A percentile compares a stretch with the other conserved stretches of the same genome.
These are phyloP conservation scores for Phytophthora colocasiae DNA, from an alignment of 352 stramenopile species.

Conservation along the genomic window DNA sequence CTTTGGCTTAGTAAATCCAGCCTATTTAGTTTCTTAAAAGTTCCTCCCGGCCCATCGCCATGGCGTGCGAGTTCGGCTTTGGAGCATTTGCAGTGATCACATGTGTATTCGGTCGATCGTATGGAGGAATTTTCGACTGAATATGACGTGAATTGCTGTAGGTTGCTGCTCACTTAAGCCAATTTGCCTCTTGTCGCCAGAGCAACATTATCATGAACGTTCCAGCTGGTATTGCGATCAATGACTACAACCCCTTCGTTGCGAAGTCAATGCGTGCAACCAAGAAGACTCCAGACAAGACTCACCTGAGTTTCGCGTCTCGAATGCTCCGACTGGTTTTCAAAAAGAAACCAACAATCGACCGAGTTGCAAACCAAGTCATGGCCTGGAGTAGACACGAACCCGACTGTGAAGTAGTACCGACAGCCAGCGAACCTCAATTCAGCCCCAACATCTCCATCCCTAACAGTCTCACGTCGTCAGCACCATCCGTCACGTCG, in stretches of 20 bases:
- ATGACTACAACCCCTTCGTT: not conserved
- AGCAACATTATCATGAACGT: conserved; percentile 13
- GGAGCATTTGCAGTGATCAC: conserved; percentile 1
- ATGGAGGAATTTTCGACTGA: conserved; percentile 1
- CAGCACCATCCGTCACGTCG: not conserved
- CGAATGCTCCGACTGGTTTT: conserved; percentile 23
- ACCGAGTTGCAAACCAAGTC: conserved; percentile 18
- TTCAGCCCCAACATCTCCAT: conserved; percentile 18
- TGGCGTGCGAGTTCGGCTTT: conserved; percentile 2
- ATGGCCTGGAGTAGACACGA: conserved; percentile 18
- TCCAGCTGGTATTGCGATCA: not conserved
- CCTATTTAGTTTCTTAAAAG: not conserved
- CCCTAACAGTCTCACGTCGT: not conserved
- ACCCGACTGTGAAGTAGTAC: not conserved
- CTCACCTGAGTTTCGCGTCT: conserved; percentile 10
- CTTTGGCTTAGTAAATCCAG: not conserved
- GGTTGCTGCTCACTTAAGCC: conserved; percentile 7
- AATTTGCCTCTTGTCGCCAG: conserved; percentile 8
- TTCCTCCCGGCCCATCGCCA: not conserved
- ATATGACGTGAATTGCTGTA: not conserved
- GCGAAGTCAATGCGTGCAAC: not conserved
- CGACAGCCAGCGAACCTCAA: not conserved
- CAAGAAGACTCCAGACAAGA: not conserved
- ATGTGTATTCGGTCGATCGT: conserved; percentile 2
- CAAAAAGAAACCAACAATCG: not conserved